phyloP scores from a whole-genome alignment of 192 early-diverging fungal genomes.

The Linnemannia zychae region DNA sequence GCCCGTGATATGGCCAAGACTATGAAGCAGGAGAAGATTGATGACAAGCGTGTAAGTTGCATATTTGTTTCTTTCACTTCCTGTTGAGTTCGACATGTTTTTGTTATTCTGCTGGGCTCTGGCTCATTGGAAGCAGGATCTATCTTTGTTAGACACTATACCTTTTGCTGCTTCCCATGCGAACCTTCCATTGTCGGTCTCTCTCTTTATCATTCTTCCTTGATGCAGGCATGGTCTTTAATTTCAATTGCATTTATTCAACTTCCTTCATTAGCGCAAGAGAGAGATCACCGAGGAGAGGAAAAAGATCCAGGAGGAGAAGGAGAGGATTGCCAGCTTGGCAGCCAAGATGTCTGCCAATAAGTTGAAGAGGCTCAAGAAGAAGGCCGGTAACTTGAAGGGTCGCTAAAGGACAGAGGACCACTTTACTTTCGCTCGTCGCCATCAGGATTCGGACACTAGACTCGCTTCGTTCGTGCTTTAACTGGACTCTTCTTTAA shows the following conservation, averaged over 20 bases:
- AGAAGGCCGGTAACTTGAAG: conserved; percentile 57
- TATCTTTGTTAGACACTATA: too few species aligned
- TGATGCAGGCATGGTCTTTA: background rate
- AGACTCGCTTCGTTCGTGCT: background rate
- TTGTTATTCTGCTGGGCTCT: too few species aligned
- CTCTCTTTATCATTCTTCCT: too few species aligned
- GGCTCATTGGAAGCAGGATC: too few species aligned
- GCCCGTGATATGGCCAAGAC: conserved; percentile 45
- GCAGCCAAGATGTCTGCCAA: conserved; percentile 57
- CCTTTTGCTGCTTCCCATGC: too few species aligned
- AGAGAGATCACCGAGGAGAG: conserved; percentile 57
- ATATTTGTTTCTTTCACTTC: background rate
- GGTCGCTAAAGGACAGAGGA: conserved; percentile 25
- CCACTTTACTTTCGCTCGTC: background rate
- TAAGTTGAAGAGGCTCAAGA: conserved; percentile 53
- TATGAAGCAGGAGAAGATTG: conserved; percentile 56
- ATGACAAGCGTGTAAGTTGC: conserved; percentile 52
- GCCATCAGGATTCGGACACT: background rate
- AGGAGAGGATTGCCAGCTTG: conserved; percentile 55
- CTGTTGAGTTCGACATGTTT: background rate
- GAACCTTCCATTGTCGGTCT: background rate
- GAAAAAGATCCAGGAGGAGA: conserved; percentile 59
- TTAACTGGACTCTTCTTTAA: background rate
- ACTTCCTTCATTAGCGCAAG: conserved; percentile 34
- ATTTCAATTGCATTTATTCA: background rate